Conservation (phyloP, 2,329 filamentous ascomycete genomes). For the Plenodomus biglobosus region DNA sequence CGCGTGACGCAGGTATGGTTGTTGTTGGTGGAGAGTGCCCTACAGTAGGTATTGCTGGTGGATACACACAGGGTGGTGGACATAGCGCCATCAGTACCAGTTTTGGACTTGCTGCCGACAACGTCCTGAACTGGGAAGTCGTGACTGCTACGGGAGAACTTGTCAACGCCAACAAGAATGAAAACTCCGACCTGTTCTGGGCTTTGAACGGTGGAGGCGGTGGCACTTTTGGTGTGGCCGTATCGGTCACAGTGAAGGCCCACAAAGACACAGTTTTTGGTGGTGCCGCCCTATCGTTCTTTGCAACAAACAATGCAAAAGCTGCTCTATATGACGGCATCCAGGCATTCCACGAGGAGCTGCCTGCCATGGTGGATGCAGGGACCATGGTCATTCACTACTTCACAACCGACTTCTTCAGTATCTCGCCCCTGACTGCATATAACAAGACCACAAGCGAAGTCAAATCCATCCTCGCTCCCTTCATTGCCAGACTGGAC, state of each 20-base stretch:
- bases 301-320: slow-evolving; percentile 11
- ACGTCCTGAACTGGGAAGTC: slow-evolving; percentile 25
- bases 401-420: slow-evolving; percentile 19
- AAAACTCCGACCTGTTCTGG: slow-evolving; percentile 32
- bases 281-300: slow-evolving; percentile 17
- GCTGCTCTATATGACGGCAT: slow-evolving; percentile 20
- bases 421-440: slow-evolving; percentile 21
- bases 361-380: slow-evolving; percentile 23
- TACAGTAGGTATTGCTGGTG: slow-evolving; percentile 51
- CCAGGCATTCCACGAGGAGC: slow-evolving; percentile 21
- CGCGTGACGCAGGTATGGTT: slow-evolving; percentile 17
- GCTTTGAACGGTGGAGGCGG: slow-evolving; percentile 33
- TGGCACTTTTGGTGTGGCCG: slow-evolving; percentile 28
- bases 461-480: slow-evolving; percentile 19
- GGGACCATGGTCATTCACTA: slow-evolving; percentile 19
- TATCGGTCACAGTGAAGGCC: slow-evolving; percentile 24
- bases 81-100: slow-evolving; percentile 54
- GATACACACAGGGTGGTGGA: slow-evolving; percentile 47
- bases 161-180: slow-evolving; percentile 17
- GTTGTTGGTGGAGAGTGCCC: slow-evolving; percentile 29
- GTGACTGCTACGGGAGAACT: slow-evolving; percentile 24
- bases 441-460: slow-evolving; percentile 20
- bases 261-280: slow-evolving; percentile 20
- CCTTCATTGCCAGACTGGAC: slow-evolving; percentile 17
- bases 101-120: slow-evolving; percentile 39